phyloP scores from a whole-genome alignment of 164 flowering plant species.

The Annona squamosa region DNA sequence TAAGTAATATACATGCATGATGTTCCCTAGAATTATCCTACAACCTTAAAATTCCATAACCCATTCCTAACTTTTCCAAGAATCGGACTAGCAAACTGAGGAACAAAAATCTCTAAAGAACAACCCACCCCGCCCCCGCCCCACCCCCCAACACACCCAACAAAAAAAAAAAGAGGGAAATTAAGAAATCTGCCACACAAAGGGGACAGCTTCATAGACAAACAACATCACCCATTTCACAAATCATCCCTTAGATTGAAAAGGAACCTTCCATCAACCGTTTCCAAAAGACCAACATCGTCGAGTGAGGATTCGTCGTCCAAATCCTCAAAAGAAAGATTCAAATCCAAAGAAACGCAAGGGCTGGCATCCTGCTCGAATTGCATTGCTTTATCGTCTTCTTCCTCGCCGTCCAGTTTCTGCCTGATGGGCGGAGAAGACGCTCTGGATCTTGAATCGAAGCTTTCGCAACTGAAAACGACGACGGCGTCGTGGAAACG shows the following conservation, averaged over 20 bases:
- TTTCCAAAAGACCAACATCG: constrained; percentile 57
- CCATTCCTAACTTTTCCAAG: constrained; percentile 8
- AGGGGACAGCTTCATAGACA: neutral
- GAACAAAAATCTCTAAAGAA: constrained; percentile 9
- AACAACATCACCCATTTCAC: constrained; percentile 10
- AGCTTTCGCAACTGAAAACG: constrained; percentile 76
- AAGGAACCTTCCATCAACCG: constrained; percentile 52
- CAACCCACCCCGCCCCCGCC: too few species aligned
- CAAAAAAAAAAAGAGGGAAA: neutral
- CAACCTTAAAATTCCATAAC: neutral
- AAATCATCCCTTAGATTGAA: constrained; percentile 45
- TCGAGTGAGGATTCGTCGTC: constrained; percentile 34
- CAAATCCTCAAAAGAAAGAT: constrained; percentile 40
- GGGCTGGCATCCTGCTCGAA: constrained; percentile 24
- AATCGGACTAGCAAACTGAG: constrained; percentile 4
- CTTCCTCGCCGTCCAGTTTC: constrained; percentile 19
- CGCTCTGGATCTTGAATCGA: constrained; percentile 65
- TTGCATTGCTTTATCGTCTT: constrained; percentile 11
- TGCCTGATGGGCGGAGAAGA: constrained; percentile 61
- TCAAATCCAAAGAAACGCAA: constrained; percentile 67
- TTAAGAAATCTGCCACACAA: neutral
- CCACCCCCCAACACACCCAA: neutral
- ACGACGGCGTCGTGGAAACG: constrained; percentile 61
- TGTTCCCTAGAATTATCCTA: constrained; percentile 14
- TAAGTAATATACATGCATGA: constrained; percentile 24